Evolutionary conservation across 208 protist species (phyloP), one percentile per base, ranked within the genome.

Genomic region (Leishmania mexicana): DNA sequence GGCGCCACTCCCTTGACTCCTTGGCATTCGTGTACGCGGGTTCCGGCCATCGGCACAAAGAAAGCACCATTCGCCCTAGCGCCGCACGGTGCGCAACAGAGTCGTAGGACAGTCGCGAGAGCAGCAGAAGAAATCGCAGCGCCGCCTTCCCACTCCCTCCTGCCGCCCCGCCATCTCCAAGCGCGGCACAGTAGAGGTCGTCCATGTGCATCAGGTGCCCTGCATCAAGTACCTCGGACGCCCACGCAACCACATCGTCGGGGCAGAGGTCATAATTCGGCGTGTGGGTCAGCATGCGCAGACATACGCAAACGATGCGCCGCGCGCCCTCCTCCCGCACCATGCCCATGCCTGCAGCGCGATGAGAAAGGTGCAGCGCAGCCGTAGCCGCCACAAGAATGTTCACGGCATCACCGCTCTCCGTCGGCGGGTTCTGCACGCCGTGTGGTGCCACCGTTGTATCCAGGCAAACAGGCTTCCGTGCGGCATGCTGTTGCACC

Each of bases 251-350:
- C 49, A 86, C 87, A 24, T 71, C 80, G 15, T 62, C 42, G 54
- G 81, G 73, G 10, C 75, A 79, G 49, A 93, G 58, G 64, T 95
- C 89, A 81, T 91, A 93, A 76, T 93, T 95, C 24, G 91, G 91
- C 19, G 86, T 64, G 74, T 92, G 78, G 19, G 91, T 76, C 19
- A 87, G 60, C 53, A 93, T 79, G 5, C 42, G 67, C 40, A 92
- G 68, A 47, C 87, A 81, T 24, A 40, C 67, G 67, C 81, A 78
- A 40, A 85, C 73, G 28, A 72, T 64, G 28, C 85, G 84, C 24
- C 40, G 60, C 49, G 84, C 40, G 4, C 15, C 15, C 42, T 67
- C 77, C 19, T 78, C 53, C 57, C 10, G 45, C 45, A 28, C 21
- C n/a, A 28, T 7, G 10, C 11, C 21, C 1, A 3, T 40, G 13